Evolutionary conservation across 805 yeast genomes (phyloP).

Genomic region (Candida khao-thaluensis): DNA sequence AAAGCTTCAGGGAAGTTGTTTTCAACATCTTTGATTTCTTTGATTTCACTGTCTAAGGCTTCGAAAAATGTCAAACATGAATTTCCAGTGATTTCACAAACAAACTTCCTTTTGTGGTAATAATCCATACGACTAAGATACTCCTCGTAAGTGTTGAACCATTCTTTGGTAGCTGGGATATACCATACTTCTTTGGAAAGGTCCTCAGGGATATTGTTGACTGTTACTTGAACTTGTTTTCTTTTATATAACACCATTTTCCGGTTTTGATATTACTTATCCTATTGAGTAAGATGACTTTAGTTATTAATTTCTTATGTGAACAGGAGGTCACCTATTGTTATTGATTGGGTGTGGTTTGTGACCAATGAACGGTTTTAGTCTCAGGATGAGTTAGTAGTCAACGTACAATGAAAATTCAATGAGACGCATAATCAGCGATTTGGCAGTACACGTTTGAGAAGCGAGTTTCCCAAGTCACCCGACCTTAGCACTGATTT

Average conservation of each 20-base stretch:
- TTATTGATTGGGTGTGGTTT: not conserved
- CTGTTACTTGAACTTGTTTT: conserved; percentile 62
- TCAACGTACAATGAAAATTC: not conserved
- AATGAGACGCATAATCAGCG: conserved; percentile 3
- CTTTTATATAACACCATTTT: conserved; percentile 72
- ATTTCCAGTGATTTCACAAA: conserved; percentile 94
- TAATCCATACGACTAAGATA: conserved; percentile 72
- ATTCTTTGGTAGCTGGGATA: conserved; percentile 84
- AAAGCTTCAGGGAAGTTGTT: conserved; percentile 84
- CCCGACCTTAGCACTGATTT: too few species aligned
- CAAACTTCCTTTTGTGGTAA: conserved; percentile 74
- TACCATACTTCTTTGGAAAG: conserved; percentile 68
- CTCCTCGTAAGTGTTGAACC: conserved; percentile 76
- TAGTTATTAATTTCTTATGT: too few species aligned
- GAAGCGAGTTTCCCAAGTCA: too few species aligned
- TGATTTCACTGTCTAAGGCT: conserved; percentile 72
- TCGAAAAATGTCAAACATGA: conserved; percentile 89
- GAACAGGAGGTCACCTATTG: too few species aligned
- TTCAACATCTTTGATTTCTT: conserved; percentile 62
- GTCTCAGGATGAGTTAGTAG: conserved; percentile 2
- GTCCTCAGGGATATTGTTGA: conserved; percentile 57
- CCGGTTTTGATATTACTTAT: not conserved
- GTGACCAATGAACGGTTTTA: not conserved
- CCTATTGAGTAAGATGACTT: not conserved
- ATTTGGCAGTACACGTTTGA: not conserved